Base-by-base conservation (phyloP, 1,139 yeast genomes). In the Taphrina deformans region DNA sequence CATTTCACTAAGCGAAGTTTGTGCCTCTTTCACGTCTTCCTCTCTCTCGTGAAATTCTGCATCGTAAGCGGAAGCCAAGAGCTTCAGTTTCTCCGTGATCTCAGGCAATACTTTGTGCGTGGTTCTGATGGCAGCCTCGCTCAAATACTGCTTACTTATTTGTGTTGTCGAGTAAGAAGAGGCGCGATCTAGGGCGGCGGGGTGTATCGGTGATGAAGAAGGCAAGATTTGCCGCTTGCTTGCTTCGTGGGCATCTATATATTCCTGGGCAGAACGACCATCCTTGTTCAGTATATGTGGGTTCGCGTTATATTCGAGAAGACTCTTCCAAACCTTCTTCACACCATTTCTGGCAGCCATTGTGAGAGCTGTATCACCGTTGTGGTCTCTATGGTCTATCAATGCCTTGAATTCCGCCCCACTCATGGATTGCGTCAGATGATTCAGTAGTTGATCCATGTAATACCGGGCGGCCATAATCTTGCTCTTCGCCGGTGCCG, bases 331-430 rank as follows among this genome's bases (percentile, higher is more conserved):
- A 69, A 93, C 85, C 72, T 85, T 85, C 70, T 86, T 84, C 65
- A 93, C 89, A 52, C 87, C 83, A 72, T 87, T 84, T 72, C 96
- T 86, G 0, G 96, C 95, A 0, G 98, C 97, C 67, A 91, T 84
- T 73, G 91, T 96, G 67, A 93, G 79, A 12, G 82, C 79, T 0
- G 96, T 90, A 72, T 92, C 96, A 46, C 98, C 99, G 70, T 87
- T 86, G 62, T 84, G 80, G 73, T 92, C 98, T 70, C 86, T 88
- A 65, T 85, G 83, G 1, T 96, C 88, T 31, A 93, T 87, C 53
- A 92, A 82, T 1, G 85, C 82, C 73, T 91, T 89, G 31, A 91
- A 84, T 63, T 91, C 81, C 53, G 84, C 84, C 12, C 79, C 77
- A 75, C 87, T 82, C 35, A 77, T 83, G 45, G 81, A 75, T 56